Base-by-base conservation (phyloP, 352 stramenopile genomes). In the Lagenidium sp. region DNA sequence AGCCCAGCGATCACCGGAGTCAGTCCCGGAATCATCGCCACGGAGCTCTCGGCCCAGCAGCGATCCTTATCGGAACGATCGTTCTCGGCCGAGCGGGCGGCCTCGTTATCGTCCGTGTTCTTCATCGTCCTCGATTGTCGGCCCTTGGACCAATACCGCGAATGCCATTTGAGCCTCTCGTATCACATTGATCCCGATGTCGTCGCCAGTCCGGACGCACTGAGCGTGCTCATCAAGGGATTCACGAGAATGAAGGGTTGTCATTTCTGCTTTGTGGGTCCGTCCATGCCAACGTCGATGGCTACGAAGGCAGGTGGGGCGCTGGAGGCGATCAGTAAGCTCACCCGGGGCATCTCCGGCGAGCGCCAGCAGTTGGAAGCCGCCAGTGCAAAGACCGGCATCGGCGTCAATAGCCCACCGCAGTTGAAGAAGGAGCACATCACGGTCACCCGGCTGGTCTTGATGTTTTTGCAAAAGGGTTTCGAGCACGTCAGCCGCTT, bases 191-290 rank as follows among this genome's bases (percentile, higher is more conserved):
- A 93, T 38, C 82, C 82, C 28, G 78, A 80, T 13, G 63, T 93
- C 16, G 69, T 85, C 19, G 59, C 57, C 10, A 81, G 63, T 25
- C 78, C 82, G 4, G 80, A 93, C 37, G 78, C 67, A 7, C 51
- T 94, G 13, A 65, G 75, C 16, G 65, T 75, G 22, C 60, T 94
- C 8, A 69, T 94, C 50, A 83, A 91, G 36, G 79, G 77, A 0
- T 92, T 94, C 29, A 61, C 60, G 21, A 59, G 68, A 4, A 94
- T 94, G 80, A 93, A 94, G 68, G 80, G 82, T 1, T 92, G 78
- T 36, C 82, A 94, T 38, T 94, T 94, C 52, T 94, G 82, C 44
- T 92, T 94, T 43, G 74, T 94, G 36, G 82, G 82, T 3, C 76
- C 67, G 5, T 57, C 74, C 13, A 53, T 44, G 6, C 38, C 22